phyloP scores from a whole-genome alignment of 2,329 filamentous ascomycete genomes.

The Neopestalotiopsis sp. region DNA sequence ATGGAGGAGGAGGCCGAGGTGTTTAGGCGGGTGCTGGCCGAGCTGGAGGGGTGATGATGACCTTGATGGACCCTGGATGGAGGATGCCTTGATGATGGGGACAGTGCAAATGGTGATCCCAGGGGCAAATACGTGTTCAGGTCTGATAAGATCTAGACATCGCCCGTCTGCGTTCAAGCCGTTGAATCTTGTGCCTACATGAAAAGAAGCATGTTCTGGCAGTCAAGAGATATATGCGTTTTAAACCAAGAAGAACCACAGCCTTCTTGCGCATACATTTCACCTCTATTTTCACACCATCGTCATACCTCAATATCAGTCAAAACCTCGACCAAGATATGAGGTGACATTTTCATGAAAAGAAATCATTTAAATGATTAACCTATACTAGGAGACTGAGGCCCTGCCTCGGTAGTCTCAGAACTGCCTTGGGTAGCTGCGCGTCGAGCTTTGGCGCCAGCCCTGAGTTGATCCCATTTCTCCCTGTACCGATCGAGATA shows the following conservation, averaged over 20 bases:
- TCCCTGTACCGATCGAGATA: slow-evolving; percentile 64
- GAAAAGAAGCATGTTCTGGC: too few species aligned
- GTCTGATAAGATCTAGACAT: too few species aligned
- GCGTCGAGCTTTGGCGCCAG: slow-evolving; percentile 61
- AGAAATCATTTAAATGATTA: background rate
- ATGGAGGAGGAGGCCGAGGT: slow-evolving; percentile 80
- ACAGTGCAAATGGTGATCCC: background rate
- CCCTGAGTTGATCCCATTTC: slow-evolving; percentile 66
- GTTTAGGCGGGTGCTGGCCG: slow-evolving; percentile 59
- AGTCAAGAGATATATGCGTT: too few species aligned
- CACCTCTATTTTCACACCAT: too few species aligned
- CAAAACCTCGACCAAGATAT: background rate
- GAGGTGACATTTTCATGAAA: background rate
- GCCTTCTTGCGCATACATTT: too few species aligned
- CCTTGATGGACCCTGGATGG: background rate
- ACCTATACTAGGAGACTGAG: slow-evolving; percentile 16
- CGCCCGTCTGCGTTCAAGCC: too few species aligned
- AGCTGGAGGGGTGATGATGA: slow-evolving; percentile 39
- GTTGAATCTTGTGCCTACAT: too few species aligned
- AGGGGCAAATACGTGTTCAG: too few species aligned
- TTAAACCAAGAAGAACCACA: too few species aligned
- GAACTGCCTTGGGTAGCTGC: slow-evolving; percentile 21
- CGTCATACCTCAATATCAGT: background rate
- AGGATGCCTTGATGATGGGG: background rate
- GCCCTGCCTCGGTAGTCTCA: slow-evolving; percentile 17